These are phyloP conservation scores for Salix brachista DNA, from an alignment of 345 rosid genomes.

Conservation along the genomic window DNA sequence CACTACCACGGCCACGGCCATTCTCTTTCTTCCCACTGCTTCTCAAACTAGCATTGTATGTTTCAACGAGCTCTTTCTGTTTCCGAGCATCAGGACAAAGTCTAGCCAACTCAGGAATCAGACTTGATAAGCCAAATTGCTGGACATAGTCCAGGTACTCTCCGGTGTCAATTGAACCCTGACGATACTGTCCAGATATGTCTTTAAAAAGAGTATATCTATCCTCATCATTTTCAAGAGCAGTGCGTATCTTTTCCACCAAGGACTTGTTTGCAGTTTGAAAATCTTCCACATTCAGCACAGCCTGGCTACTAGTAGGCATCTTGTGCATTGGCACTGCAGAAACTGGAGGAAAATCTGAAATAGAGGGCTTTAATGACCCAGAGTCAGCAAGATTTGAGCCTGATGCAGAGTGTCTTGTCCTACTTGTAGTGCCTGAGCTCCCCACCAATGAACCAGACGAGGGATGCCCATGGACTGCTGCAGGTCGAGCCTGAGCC, in stretches of 20 bases:
- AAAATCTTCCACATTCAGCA: conserved; percentile 42
- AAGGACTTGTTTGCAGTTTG: conserved; percentile 75
- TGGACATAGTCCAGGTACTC: conserved; percentile 61
- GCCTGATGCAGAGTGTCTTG: conserved; percentile 63
- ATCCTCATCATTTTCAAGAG: conserved; percentile 66
- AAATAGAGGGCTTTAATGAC: conserved; percentile 30
- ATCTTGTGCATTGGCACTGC: conserved; percentile 37
- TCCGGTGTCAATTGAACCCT: conserved; percentile 57
- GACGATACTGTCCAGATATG: conserved; percentile 74
- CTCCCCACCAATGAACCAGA: conserved; percentile 28
- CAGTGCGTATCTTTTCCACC: conserved; percentile 74
- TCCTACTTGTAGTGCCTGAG: conserved; percentile 35
- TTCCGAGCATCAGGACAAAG: conserved; percentile 77
- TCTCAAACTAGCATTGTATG: conserved; percentile 45
- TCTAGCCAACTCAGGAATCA: conserved; percentile 75
- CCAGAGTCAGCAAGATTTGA: conserved; percentile 55
- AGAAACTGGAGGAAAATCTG: conserved; percentile 83
- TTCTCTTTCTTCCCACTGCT: conserved; percentile 28
- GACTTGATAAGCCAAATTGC: conserved; percentile 69
- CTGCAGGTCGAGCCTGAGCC: conserved; percentile 24
- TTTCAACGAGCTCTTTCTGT: conserved; percentile 78
- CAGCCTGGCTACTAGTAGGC: conserved; percentile 32
- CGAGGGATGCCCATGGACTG: conserved; percentile 23
- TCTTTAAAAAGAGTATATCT: conserved; percentile 61
- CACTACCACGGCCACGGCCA: conserved; percentile 19